Evolutionary conservation across 2,329 filamentous ascomycete species (phyloP).

Genomic region (Penicillium aurantiogriseum): DNA sequence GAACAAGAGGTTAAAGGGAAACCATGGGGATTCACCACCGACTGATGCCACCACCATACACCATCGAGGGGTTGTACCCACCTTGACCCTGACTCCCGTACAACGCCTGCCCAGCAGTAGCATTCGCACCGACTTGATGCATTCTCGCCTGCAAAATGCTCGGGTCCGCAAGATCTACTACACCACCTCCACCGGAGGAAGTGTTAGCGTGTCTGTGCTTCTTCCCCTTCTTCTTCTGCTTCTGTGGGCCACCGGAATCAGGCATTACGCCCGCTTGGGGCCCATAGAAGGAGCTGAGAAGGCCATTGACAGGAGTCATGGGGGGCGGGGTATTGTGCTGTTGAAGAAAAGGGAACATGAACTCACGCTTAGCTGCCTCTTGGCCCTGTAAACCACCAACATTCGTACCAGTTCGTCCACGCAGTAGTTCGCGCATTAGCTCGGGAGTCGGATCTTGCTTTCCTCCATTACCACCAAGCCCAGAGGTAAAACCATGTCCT

Average conservation of each 20-base stretch:
- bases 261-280: constrained; percentile 80
- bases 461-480: constrained; percentile 60
- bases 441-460: constrained; percentile 73
- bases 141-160: constrained; percentile 98
- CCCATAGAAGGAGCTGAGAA: constrained; percentile 89
- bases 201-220: constrained; percentile 99
- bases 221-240: constrained; percentile 99
- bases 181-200: constrained; percentile 99
- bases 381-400: constrained; percentile 68
- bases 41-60: constrained; percentile 70
- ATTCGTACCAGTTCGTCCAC: constrained; percentile 60
- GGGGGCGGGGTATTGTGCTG: constrained; percentile 83
- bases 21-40: constrained; percentile 58
- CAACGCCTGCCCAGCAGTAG: constrained; percentile 74
- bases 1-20: constrained; percentile 18
- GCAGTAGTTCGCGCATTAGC: constrained; percentile 77
- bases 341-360: constrained; percentile 88
- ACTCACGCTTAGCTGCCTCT: constrained; percentile 97
- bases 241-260: constrained; percentile 75
- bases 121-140: constrained; percentile 80
- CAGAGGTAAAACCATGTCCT: constrained; percentile 74
- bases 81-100: constrained; percentile 85
- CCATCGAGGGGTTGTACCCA: constrained; percentile 84
- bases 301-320: constrained; percentile 88
- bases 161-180: constrained; percentile 99